Evolutionary conservation across 352 stramenopile species (phyloP).

Genomic region (Pythium coloratum): DNA sequence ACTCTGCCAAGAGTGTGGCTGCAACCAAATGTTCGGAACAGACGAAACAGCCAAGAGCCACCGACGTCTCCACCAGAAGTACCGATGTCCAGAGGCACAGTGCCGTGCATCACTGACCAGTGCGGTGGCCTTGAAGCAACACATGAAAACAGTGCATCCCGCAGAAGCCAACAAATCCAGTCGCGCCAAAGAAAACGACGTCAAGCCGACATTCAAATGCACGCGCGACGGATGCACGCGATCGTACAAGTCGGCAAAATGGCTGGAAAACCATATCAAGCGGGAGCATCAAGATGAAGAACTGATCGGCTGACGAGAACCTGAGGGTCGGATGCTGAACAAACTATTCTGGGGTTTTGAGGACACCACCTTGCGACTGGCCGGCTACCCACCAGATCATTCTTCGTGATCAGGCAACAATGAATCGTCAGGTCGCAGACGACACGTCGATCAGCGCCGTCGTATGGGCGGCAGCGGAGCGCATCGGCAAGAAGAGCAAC

Average conservation of each 20-base stretch:
- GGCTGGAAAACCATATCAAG: slow-evolving; percentile 19
- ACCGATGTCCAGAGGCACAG: slow-evolving; percentile 9
- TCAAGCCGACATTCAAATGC: slow-evolving; percentile 5
- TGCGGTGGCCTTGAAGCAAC: slow-evolving; percentile 19
- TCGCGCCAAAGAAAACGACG: neutral
- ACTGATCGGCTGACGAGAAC: neutral
- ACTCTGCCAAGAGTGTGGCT: slow-evolving; percentile 25
- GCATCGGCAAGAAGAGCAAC: slow-evolving; percentile 52
- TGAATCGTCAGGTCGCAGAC: slow-evolving; percentile 19
- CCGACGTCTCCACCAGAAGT: slow-evolving; percentile 13
- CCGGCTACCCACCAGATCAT: neutral
- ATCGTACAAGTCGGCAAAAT: slow-evolving; percentile 26
- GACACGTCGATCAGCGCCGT: slow-evolving; percentile 40
- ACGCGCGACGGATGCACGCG: slow-evolving; percentile 5
- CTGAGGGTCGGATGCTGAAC: neutral
- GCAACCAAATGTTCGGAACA: slow-evolving; percentile 17
- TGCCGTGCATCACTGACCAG: slow-evolving; percentile 19
- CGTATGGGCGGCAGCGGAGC: slow-evolving; percentile 52
- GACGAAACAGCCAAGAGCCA: slow-evolving; percentile 16
- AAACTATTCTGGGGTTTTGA: slow-evolving; percentile 8
- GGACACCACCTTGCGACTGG: neutral
- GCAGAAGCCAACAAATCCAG: neutral
- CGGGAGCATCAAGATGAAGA: slow-evolving; percentile 6
- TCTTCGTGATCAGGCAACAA: neutral
- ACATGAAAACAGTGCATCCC: neutral